Base-by-base conservation (phyloP, 805 yeast genomes). In the Candida michaelii region DNA sequence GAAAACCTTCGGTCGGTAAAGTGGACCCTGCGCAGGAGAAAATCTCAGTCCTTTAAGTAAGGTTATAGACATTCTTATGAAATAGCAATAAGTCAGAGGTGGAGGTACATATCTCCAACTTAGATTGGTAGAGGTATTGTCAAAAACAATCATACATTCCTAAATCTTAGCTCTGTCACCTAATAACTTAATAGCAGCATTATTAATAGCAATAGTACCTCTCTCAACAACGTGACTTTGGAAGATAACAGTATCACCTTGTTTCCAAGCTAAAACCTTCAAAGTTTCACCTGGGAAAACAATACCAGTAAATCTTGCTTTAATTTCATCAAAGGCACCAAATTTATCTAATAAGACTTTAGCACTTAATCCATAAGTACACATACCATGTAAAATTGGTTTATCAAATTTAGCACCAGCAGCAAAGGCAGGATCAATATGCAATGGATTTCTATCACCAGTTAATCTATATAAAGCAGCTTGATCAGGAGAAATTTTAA, bases 211-310 rank as follows among this genome's bases (percentile, higher is more conserved):
- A 53, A 80, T 74, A 31, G 80, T 73, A 54, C 79, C 76, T 63
- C 96, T 82, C 56, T 86, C 95, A 46, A 84, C 80, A 44, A 83
- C 87, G 60, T 80, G 79, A 9, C 95, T 80, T 66, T 85, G 95
- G 81, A 90, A 91, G 45, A 79, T 71, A 39, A 89, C 83, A 37
- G 72, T 59, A 49, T 78, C 82, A 43, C 85, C 84, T 40, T 79
- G 74, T 63, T 82, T 86, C 99, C 99, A 91, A 23, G 95, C 95
- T 40, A 68, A 68, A 21, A 91, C 80, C 53, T 76, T 77, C 62
- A 91, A 74, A 12, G 86, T 82, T 66, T 91, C 97, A 51, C 98
- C 99, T 7, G 97, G 97, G 78, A 79, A 90, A 17, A 91, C 97
- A 54, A 86, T 83, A 56, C 89, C 89, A 15, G 95, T 78, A 65